A percentile compares a stretch with the other conserved stretches of the same genome.
These are phyloP conservation scores for Sordariomycetes sp. DNA, from an alignment of 2,329 filamentous ascomycete genomes.

Conservation along the genomic window DNA sequence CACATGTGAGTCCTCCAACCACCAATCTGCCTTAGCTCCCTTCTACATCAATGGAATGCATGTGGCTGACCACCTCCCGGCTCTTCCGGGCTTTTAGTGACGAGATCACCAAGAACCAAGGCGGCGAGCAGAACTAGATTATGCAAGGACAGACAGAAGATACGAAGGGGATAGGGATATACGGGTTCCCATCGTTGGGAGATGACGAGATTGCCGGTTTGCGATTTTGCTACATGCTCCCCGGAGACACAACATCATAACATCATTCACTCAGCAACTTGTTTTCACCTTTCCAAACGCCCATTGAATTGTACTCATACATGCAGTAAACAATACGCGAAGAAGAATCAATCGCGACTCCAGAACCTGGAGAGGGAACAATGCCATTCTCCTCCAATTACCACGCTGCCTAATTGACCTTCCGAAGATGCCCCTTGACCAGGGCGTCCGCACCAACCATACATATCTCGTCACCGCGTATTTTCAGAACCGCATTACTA, in stretches of 20 bases:
- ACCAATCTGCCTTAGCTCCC: neutral
- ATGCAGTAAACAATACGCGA: neutral
- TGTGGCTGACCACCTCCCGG: neutral
- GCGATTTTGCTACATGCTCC: neutral
- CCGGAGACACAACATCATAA: neutral
- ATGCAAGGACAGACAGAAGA: neutral
- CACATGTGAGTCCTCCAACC: conserved; percentile 59
- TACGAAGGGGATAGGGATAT: neutral
- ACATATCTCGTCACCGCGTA: neutral
- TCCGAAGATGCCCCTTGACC: neutral
- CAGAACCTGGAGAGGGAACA: neutral
- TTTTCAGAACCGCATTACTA: neutral
- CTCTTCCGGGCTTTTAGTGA: conserved; percentile 38
- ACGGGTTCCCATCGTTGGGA: neutral
- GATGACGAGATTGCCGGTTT: neutral
- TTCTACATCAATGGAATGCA: neutral
- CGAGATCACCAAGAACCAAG: conserved; percentile 60
- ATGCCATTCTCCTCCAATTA: neutral
- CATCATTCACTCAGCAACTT: neutral
- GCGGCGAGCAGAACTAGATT: conserved; percentile 50
- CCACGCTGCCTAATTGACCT: neutral
- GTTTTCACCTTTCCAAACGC: neutral
- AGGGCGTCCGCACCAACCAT: neutral
- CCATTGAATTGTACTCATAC: neutral
- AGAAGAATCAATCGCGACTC: neutral